Evolutionary conservation across 257 asterid species (phyloP), one percentile per base, ranked within the genome.

Genomic region (Thymus mandschuricus): DNA sequence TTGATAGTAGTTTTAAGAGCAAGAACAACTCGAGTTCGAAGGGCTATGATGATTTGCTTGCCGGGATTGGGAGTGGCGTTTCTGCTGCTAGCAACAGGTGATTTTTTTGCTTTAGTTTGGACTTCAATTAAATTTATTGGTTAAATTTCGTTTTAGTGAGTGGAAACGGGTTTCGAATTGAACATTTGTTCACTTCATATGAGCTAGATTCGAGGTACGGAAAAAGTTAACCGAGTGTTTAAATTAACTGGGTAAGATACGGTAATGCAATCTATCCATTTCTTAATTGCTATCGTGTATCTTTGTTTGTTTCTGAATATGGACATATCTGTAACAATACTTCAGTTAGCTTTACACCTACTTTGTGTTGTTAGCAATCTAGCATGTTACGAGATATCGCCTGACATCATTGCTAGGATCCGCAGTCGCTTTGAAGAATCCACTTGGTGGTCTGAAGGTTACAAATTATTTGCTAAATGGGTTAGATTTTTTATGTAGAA

Each of bases 51-150:
- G 89, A 86, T 80, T 66, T 87, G 83, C 72, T 86, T 71, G 79
- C 81, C 40, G 92, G 90, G 74, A 80, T 86, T 76, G 89, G 87
- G 52, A 75, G 82, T 62, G 83, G 75, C 72, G 61, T 11, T 69
- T 54, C 86, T 52, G 80, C 87, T 72, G 71, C 75, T 66, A 78
- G 74, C 33, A 77, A 60, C 86, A 87, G 96, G 97, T 91, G 82
- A 30, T 48, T 31, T 45, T 58, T 38, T 46, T 62, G 64, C 45
- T 15, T 60, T 58, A 2, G 27, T 45, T 45, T 59, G 7, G 44
- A 30, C 67, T 52, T 55, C 21, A 60, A 50, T 63, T 60, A 66
- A 31, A 64, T 70, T 51, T 8, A 30, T 29, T 74, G 51, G 27
- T 40, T 43, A 27, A 38, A 50, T 75, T 6, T 41, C 33, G 48